A percentile compares a stretch with the other conserved stretches of the same genome.
Conservation (phyloP, 2,329 filamentous ascomycete genomes). For the Diaporthe velutina region DNA sequence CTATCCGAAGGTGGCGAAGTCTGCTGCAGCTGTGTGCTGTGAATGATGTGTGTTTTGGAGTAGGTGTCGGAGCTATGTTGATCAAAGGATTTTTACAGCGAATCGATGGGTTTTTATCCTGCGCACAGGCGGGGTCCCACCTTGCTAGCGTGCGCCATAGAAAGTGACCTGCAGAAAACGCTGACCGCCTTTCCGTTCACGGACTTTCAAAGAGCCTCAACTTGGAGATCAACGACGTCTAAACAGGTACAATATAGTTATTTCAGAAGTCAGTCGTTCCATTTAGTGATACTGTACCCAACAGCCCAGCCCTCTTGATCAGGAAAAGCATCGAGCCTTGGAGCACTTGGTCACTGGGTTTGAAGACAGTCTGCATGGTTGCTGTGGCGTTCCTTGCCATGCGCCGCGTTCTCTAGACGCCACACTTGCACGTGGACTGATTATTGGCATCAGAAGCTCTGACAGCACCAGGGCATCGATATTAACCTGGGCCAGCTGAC, state of each 20-base stretch:
- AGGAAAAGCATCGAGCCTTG: too few relatives aligned
- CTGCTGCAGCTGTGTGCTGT: slow-evolving; percentile 21
- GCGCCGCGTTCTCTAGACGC: neutral
- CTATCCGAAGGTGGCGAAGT: neutral
- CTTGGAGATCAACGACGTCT: neutral
- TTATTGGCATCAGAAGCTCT: neutral
- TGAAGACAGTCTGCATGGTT: too few relatives aligned
- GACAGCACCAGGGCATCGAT: neutral
- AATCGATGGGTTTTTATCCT: slow-evolving; percentile 27
- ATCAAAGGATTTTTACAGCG: slow-evolving; percentile 5
- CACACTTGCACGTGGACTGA: neutral
- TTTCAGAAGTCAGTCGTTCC: too few relatives aligned
- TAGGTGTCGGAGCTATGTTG: slow-evolving; percentile 18
- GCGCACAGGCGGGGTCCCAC: slow-evolving; percentile 1
- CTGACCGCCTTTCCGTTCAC: slow-evolving; percentile 14
- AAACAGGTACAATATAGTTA: neutral
- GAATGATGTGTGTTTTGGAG: slow-evolving; percentile 18
- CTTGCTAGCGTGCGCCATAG: neutral
- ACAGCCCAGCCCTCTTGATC: too few relatives aligned
- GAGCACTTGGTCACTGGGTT: too few relatives aligned
- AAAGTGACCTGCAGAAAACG: neutral
- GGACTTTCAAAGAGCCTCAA: neutral
- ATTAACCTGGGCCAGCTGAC: neutral
- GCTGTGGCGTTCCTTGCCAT: too few relatives aligned
- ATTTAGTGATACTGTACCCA: too few relatives aligned